Evolutionary conservation across 148 eudicot species (phyloP).

Genomic region (Dysphania ambrosioides): DNA sequence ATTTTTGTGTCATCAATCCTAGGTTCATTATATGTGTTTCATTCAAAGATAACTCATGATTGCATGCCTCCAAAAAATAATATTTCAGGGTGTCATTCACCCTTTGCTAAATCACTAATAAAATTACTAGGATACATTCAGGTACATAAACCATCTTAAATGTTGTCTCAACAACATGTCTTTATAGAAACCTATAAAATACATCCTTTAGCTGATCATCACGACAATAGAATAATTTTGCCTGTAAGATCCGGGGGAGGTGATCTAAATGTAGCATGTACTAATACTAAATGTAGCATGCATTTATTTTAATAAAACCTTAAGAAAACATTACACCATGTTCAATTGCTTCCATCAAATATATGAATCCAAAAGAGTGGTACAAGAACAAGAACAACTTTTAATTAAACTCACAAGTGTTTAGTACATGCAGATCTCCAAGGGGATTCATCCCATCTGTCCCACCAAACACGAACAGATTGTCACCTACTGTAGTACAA

Average conservation of each 20-base stretch:
- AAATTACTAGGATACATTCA: background rate
- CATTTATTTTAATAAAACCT: no score
- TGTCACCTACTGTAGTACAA: slow-evolving; percentile 77
- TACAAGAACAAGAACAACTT: background rate
- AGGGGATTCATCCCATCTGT: slow-evolving; percentile 76
- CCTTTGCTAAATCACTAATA: background rate
- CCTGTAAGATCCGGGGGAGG: background rate
- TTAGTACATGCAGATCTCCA: slow-evolving; percentile 64
- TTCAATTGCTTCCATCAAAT: background rate
- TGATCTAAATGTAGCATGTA: background rate
- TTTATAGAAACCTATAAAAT: background rate
- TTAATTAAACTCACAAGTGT: slow-evolving; percentile 60
- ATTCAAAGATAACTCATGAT: no score
- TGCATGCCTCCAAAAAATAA: no score
- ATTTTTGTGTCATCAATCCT: no score
- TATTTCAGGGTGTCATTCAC: background rate
- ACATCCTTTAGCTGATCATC: background rate
- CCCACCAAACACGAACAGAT: slow-evolving; percentile 82
- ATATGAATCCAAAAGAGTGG: background rate
- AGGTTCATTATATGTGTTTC: background rate
- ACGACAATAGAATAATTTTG: background rate
- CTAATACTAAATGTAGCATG: background rate
- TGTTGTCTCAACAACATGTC: background rate
- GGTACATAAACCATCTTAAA: background rate
- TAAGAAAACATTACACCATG: background rate